Evolutionary conservation across 2,329 filamentous ascomycete species (phyloP).

Genomic region (Beauveria caledonica): DNA sequence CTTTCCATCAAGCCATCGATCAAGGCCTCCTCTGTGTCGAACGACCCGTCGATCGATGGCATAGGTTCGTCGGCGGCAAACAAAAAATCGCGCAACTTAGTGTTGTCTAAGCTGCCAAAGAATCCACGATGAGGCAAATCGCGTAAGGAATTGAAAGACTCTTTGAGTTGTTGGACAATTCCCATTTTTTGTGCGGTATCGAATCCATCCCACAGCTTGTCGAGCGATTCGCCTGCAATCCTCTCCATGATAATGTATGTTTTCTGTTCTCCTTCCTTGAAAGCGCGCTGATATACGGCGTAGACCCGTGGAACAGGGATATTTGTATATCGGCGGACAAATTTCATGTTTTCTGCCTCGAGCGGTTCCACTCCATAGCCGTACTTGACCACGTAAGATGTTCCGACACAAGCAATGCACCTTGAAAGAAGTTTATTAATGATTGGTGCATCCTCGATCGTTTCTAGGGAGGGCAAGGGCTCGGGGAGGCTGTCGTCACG

Average conservation of each 20-base stretch:
- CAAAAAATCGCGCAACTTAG: conserved; percentile 11
- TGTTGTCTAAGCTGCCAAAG: conserved; percentile 12
- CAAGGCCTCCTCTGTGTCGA: conserved; percentile 8
- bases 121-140: conserved; percentile 4
- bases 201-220: conserved; percentile 9
- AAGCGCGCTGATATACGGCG: conserved; percentile 8
- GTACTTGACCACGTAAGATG: conserved; percentile 11
- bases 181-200: neutral
- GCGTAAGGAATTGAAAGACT: conserved; percentile 10
- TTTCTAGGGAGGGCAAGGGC: conserved; percentile 11
- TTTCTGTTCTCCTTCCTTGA: neutral
- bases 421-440: conserved; percentile 4
- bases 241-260: conserved; percentile 15
- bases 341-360: conserved; percentile 12
- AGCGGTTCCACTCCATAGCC: conserved; percentile 9
- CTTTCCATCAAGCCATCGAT: neutral
- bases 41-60: neutral
- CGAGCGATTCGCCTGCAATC: conserved; percentile 10
- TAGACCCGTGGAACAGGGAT: conserved; percentile 12
- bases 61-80: conserved; percentile 10
- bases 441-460: conserved; percentile 9
- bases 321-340: conserved; percentile 1
- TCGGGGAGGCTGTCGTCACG: conserved; percentile 6
- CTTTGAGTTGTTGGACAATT: conserved; percentile 4
- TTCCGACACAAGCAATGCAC: conserved; percentile 5